These are phyloP conservation scores for Hymenoscyphus fructigenus DNA, from an alignment of 2,329 filamentous ascomycete species.

Conservation along the genomic window DNA sequence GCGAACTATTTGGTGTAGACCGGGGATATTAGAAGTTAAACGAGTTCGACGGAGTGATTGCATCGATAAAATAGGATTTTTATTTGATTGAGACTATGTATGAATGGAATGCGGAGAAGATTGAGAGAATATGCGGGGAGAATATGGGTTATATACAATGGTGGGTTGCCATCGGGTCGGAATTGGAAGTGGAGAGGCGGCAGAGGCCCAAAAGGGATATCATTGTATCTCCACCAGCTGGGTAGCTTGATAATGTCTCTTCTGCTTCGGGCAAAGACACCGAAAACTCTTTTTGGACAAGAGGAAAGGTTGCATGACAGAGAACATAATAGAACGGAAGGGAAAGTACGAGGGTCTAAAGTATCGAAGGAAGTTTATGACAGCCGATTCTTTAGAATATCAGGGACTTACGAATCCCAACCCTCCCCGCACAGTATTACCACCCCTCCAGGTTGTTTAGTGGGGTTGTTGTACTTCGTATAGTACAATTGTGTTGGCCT, in stretches of 20 bases:
- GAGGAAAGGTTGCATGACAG: too few relatives aligned
- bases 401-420: background rate
- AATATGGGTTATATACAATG: background rate
- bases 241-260: too few relatives aligned
- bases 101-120: background rate
- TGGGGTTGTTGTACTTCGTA: background rate
- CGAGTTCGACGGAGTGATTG: conserved; percentile 5
- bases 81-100: background rate
- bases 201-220: background rate
- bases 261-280: too few relatives aligned
- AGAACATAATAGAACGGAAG: too few relatives aligned
- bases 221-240: background rate
- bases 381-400: too few relatives aligned
- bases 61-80: background rate
- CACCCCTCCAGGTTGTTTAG: too few relatives aligned
- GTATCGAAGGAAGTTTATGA: too few relatives aligned
- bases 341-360: too few relatives aligned
- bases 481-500: background rate
- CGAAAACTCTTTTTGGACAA: too few relatives aligned
- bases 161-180: background rate
- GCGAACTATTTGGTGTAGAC: background rate
- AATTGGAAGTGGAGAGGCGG: background rate
- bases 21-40: background rate
- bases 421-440: background rate
- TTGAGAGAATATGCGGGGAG: background rate